phyloP scores from a whole-genome alignment of 1,284 basidiomycete genomes.

The Melampsora americana region DNA sequence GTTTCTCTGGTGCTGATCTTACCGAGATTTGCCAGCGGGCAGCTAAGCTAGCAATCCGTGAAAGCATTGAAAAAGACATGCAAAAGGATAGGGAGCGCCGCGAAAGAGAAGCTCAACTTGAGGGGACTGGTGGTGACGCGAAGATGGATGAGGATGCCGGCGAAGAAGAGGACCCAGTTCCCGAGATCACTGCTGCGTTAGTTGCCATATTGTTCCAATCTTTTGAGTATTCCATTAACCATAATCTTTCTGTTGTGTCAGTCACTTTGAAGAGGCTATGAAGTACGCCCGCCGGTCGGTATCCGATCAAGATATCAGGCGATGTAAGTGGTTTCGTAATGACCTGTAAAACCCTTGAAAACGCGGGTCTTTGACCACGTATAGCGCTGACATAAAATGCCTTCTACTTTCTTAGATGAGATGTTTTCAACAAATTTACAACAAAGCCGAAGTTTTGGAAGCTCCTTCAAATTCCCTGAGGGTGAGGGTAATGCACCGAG shows the following conservation, averaged over 20 bases:
- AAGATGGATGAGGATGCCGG: conserved; percentile 71
- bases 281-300: conserved; percentile 83
- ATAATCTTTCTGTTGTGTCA: background rate
- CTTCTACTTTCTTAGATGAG: background rate
- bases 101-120: conserved; percentile 64
- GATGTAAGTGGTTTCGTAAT: conserved; percentile 63
- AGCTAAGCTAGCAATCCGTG: conserved; percentile 92
- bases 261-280: conserved; percentile 97
- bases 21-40: conserved; percentile 98
- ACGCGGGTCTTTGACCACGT: background rate
- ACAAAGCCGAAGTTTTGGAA: conserved; percentile 73
- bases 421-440: conserved; percentile 66
- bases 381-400: background rate
- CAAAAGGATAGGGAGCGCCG: conserved; percentile 72
- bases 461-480: conserved; percentile 96
- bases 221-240: conserved; percentile 24
- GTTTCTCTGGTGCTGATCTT: conserved; percentile 98
- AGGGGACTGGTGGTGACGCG: conserved; percentile 63
- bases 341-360: conserved; percentile 48
- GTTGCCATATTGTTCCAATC: conserved; percentile 45
- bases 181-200: conserved; percentile 75
- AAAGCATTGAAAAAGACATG: conserved; percentile 91
- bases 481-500: conserved; percentile 54
- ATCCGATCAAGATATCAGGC: conserved; percentile 88
- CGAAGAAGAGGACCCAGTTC: conserved; percentile 77